Conservation (phyloP, 2,329 filamentous ascomycete species). For the Epicoccum sorghinum region DNA sequence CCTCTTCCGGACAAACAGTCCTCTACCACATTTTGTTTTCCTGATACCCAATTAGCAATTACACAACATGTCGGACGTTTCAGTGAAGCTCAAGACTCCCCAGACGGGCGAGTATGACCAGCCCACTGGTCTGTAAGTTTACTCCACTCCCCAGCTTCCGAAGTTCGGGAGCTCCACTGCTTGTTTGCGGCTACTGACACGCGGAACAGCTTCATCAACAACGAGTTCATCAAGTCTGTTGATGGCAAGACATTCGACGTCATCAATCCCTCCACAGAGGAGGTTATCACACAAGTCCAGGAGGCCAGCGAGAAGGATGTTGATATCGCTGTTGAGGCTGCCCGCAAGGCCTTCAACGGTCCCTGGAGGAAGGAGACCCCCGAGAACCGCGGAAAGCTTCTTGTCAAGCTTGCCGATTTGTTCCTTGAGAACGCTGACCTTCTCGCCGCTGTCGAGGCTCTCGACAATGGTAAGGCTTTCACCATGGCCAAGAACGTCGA, state of each 20-base stretch:
- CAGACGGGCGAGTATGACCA: conserved; percentile 64
- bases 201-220: conserved; percentile 79
- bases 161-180: conserved; percentile 7
- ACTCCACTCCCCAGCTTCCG: background rate
- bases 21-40: conserved; percentile 21
- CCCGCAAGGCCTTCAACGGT: conserved; percentile 83
- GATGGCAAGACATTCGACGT: conserved; percentile 92
- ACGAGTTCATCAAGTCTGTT: conserved; percentile 82
- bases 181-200: conserved; percentile 15
- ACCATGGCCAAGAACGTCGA: conserved; percentile 74
- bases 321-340: conserved; percentile 79
- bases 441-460: conserved; percentile 80
- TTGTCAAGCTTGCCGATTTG: conserved; percentile 80
- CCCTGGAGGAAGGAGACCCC: conserved; percentile 72
- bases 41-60: conserved; percentile 34
- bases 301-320: conserved; percentile 89
- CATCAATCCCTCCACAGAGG: conserved; percentile 85
- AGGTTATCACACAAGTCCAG: conserved; percentile 80
- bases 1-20: conserved; percentile 25
- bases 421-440: conserved; percentile 78
- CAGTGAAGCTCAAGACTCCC: conserved; percentile 71
- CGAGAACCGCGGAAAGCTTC: conserved; percentile 69
- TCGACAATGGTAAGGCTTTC: conserved; percentile 88
- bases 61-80: conserved; percentile 52
- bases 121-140: conserved; percentile 60